Evolutionary conservation across 352 stramenopile genomes (phyloP).

Genomic region (Phytophthora uliginosa): DNA sequence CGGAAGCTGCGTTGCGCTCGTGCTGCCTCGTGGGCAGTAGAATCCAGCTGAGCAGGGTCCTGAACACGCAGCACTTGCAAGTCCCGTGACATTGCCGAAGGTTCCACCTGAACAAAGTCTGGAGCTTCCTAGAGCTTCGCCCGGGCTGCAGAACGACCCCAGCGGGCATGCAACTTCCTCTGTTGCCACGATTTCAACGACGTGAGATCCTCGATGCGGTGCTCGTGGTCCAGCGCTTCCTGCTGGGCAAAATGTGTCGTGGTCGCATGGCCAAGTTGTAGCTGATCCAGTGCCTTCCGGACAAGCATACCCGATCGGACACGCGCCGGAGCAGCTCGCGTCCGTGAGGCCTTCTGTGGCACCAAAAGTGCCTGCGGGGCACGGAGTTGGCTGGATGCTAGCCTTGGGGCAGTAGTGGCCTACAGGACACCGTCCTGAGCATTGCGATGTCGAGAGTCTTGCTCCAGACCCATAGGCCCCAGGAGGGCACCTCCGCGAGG

Average conservation of each 20-base stretch:
- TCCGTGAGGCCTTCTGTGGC: slow-evolving; percentile 42
- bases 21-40: slow-evolving; percentile 67
- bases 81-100: slow-evolving; percentile 58
- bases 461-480: slow-evolving; percentile 55
- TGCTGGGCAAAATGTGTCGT: slow-evolving; percentile 26
- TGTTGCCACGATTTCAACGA: slow-evolving; percentile 25
- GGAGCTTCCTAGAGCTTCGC: slow-evolving; percentile 35
- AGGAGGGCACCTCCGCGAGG: slow-evolving; percentile 49
- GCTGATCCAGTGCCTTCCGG: slow-evolving; percentile 58
- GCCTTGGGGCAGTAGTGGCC: slow-evolving; percentile 68
- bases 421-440: slow-evolving; percentile 58
- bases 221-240: slow-evolving; percentile 34
- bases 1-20: slow-evolving; percentile 37
- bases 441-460: slow-evolving; percentile 39
- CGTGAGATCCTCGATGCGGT: slow-evolving; percentile 36
- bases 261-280: slow-evolving; percentile 48
- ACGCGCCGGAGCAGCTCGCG: slow-evolving; percentile 66
- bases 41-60: slow-evolving; percentile 63
- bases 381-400: slow-evolving; percentile 40
- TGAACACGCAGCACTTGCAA: slow-evolving; percentile 56
- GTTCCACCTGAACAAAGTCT: slow-evolving; percentile 67
- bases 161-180: slow-evolving; percentile 42
- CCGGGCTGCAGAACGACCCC: slow-evolving; percentile 61
- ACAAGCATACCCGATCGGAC: slow-evolving; percentile 72
- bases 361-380: slow-evolving; percentile 71